Percentiles rank a stretch among this genome's conserved stretches.
Conservation (phyloP, 108 stramenopile genomes). For the Nannochloropsis oceanica region DNA sequence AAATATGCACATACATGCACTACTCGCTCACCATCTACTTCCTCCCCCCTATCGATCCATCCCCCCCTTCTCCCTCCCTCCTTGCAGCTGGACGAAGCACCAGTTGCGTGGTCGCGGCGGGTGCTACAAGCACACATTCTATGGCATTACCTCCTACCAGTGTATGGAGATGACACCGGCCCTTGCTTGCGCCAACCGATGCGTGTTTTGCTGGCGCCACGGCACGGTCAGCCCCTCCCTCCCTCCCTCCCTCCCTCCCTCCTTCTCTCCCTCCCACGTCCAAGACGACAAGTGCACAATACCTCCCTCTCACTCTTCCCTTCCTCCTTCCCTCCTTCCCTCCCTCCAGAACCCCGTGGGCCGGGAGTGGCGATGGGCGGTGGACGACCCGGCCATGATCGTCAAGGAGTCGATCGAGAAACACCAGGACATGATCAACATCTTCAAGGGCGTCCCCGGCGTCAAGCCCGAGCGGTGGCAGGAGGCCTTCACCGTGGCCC, state of each 20-base stretch:
- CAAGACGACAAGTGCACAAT: too few relatives aligned
- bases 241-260: too few relatives aligned
- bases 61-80: too few relatives aligned
- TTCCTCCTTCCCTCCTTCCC: too few relatives aligned
- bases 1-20: too few relatives aligned
- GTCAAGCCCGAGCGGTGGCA: slow-evolving; percentile 73
- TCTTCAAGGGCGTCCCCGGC: slow-evolving; percentile 81
- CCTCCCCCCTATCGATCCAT: too few relatives aligned
- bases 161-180: slow-evolving; percentile 93
- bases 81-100: slow-evolving; percentile 98
- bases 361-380: slow-evolving; percentile 77
- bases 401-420: slow-evolving; percentile 65
- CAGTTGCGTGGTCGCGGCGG: slow-evolving; percentile 84
- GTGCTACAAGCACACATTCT: slow-evolving; percentile 93
- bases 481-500: slow-evolving; percentile 71
- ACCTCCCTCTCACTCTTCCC: too few relatives aligned
- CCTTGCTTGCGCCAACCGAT: slow-evolving; percentile 91
- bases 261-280: too few relatives aligned
- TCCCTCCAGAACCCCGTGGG: slow-evolving; percentile 96
- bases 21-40: too few relatives aligned
- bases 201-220: slow-evolving; percentile 96
- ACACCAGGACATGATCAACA: slow-evolving; percentile 78
- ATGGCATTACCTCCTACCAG: slow-evolving; percentile 86
- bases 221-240: too few relatives aligned
- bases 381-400: slow-evolving; percentile 69